Percentiles rank a stretch among this genome's conserved stretches.
Evolutionary conservation across 2,329 filamentous ascomycete species (phyloP).

Genomic region (Ascochyta rabiei): DNA sequence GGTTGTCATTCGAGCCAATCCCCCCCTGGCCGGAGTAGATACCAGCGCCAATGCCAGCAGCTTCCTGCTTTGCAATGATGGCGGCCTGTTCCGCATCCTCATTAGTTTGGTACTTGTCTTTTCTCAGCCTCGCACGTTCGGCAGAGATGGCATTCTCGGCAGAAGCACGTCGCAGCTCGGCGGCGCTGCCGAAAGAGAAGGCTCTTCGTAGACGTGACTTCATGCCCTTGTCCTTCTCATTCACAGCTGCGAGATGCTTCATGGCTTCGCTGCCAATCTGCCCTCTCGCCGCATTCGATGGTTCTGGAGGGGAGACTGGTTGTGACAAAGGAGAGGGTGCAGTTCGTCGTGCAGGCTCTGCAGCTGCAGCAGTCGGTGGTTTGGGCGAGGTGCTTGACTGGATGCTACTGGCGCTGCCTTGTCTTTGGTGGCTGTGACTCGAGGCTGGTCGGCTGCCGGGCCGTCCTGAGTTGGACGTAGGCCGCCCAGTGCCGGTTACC

Average conservation of each 20-base stretch:
- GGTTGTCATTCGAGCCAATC: slow-evolving; percentile 93
- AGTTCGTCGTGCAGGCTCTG: slow-evolving; percentile 51
- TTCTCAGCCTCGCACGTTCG: slow-evolving; percentile 63
- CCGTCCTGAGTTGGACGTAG: slow-evolving; percentile 39
- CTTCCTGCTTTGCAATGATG: slow-evolving; percentile 92
- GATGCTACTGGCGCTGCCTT: slow-evolving; percentile 48
- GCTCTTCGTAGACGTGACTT: slow-evolving; percentile 88
- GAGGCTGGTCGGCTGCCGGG: slow-evolving; percentile 40
- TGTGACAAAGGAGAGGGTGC: slow-evolving; percentile 57
- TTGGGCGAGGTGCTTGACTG: slow-evolving; percentile 43
- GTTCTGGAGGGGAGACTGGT: slow-evolving; percentile 47
- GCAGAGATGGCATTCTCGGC: slow-evolving; percentile 63
- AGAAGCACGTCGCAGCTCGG: slow-evolving; percentile 80
- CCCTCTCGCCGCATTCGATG: slow-evolving; percentile 26
- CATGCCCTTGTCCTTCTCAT: slow-evolving; percentile 81
- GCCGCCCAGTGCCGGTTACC: slow-evolving; percentile 27
- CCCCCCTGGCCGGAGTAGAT: slow-evolving; percentile 89
- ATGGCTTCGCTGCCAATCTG: slow-evolving; percentile 69
- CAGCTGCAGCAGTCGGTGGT: slow-evolving; percentile 27
- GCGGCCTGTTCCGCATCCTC: slow-evolving; percentile 88
- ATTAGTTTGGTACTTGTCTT: slow-evolving; percentile 59
- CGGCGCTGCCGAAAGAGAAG: slow-evolving; percentile 95
- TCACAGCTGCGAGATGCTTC: slow-evolving; percentile 85
- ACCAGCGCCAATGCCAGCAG: slow-evolving; percentile 84
- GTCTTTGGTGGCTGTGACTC: slow-evolving; percentile 44